Base-by-base conservation (phyloP, 371 early-diverging fungal species). In the Globomyces sp. region DNA sequence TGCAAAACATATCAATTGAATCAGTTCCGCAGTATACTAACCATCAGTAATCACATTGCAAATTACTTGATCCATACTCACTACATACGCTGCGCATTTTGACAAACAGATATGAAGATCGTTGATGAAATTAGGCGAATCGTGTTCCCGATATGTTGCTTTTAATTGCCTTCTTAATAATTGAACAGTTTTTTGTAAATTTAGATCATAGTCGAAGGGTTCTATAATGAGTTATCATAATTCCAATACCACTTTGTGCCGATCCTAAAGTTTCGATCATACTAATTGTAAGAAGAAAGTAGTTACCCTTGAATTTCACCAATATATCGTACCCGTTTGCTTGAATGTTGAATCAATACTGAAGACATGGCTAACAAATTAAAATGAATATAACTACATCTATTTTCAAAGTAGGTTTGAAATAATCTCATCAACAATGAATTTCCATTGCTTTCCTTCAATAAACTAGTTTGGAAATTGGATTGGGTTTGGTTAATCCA, bases 1-100 rank as follows among this genome's bases (percentile, higher is more conserved):
- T 52, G 92, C 89, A 85, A 90, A 91, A 48, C 92, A 92, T 36
- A 95, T 66, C 65, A 91, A 81, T 45, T 85, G 83, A 44, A 94
- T 76, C 1, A 95, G 72, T 55, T 93, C 92, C 55, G 87, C 84
- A 64, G 91, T 86, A 51, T 71, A 57, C 71, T 78, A 42, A 10
- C 5, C 36, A 51, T 42, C 63, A 44, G 59, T 63, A 40, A 68
- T 43, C 0, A 78, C 69, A 34, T 73, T 63, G 44, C 68, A 55
- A 1, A 13, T 68, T 68, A 9, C 64, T 46, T 57, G 42, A 41
- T 73, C 65, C 41, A 36, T 39, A 10, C 42, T 44, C n/a, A 71
- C 13, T 24, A 59, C 44, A 13, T 40, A 46, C 2, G 71, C 69
- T 13, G 68, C 55, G 4, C 64, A 64, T 8, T 50, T 58, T 11